Conservation (phyloP, 352 stramenopile genomes). For the Blastocystis hominis region DNA sequence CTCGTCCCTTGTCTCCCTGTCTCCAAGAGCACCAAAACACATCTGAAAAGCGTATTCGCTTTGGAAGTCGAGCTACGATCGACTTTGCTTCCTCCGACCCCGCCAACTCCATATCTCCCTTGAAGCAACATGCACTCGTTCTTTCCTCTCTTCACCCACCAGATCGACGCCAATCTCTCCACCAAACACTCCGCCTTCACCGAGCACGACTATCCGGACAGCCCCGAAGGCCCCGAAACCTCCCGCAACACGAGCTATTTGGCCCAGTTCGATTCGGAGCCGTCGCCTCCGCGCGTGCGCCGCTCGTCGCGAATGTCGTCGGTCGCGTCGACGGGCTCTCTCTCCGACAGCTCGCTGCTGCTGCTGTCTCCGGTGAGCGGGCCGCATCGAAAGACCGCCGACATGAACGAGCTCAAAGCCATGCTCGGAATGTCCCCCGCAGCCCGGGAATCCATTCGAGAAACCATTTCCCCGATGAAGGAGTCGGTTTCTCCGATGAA, state of each 20-base stretch:
- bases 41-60: constrained; percentile 21
- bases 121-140: background rate
- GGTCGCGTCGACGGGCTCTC: background rate
- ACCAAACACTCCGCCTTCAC: background rate
- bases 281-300: background rate
- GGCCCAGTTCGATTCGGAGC: constrained; percentile 14
- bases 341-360: background rate
- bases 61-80: background rate
- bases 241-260: constrained; percentile 33
- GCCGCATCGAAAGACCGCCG: background rate
- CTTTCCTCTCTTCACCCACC: background rate
- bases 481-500: too few species aligned
- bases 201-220: background rate
- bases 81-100: background rate
- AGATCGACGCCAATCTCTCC: background rate
- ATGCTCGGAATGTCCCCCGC: background rate
- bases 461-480: too few species aligned
- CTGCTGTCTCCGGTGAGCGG: background rate
- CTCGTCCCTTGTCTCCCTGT: background rate
- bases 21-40: background rate
- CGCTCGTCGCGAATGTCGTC: background rate
- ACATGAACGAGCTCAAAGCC: constrained; percentile 13
- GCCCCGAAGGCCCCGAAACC: constrained; percentile 1
- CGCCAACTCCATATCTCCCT: background rate
- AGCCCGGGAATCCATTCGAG: background rate